Evolutionary conservation across 305 asterid genomes (phyloP).

Genomic region (Plantago rigida): DNA sequence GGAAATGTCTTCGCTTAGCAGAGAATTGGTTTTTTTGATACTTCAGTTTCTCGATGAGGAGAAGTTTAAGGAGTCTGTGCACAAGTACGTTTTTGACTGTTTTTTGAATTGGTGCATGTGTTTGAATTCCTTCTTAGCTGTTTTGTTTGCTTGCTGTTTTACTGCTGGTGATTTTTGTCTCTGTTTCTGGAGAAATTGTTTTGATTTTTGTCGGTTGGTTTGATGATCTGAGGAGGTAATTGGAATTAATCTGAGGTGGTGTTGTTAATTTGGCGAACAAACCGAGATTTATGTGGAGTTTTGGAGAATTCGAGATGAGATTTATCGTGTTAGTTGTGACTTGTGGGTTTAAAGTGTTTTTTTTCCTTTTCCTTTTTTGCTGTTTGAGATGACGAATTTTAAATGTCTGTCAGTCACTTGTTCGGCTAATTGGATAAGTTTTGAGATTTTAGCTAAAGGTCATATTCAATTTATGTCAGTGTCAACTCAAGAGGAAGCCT

Average conservation of each 20-base stretch:
- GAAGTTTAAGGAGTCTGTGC: constrained; percentile 95
- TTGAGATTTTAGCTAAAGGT: not conserved
- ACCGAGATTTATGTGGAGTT: not conserved
- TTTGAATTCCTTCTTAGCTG: constrained; percentile 6
- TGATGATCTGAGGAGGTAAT: not conserved
- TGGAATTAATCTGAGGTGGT: not conserved
- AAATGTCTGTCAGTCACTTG: not conserved
- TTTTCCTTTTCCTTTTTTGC: not conserved
- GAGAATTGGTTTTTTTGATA: constrained; percentile 91
- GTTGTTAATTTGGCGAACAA: not conserved
- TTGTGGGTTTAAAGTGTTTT: not conserved
- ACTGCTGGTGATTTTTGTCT: not conserved
- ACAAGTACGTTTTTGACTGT: constrained; percentile 38
- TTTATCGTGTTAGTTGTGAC: not conserved
- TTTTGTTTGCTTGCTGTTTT: constrained; percentile 15
- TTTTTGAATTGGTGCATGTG: not conserved
- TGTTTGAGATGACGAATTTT: not conserved
- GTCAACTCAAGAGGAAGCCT: too few species aligned
- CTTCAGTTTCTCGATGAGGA: constrained; percentile 96
- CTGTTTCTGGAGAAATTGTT: not conserved
- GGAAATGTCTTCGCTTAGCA: constrained; percentile 85
- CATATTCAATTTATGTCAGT: too few species aligned
- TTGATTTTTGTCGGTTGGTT: not conserved
- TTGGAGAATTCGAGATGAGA: constrained; percentile 1
- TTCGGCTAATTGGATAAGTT: not conserved